Base-by-base conservation (phyloP, 345 rosid species). In the Gossypium stocksii region DNA sequence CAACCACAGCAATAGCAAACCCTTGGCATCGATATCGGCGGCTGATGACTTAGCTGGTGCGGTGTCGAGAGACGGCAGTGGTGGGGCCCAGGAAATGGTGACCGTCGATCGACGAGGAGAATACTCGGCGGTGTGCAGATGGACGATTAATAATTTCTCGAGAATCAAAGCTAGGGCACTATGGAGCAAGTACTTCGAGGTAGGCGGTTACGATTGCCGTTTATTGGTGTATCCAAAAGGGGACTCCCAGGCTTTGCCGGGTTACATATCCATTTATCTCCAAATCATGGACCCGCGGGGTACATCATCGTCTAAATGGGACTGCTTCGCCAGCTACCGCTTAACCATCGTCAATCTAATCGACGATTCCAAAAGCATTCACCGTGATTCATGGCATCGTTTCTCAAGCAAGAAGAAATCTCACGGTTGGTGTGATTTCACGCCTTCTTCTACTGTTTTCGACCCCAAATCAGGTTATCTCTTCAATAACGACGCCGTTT, bases 261-360 rank as follows among this genome's bases (percentile, higher is more conserved):
- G 98, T 8, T 95, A 95, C 84, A 85, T 95, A 66, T 91, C 96
- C 7, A 78, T 95, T 38, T 95, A 93, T 54, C 93, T 95, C 10
- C 99, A 95, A 89, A 93, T 95, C 89, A 89, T 93, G 94, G 99
- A 91, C 87, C 98, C 97, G 60, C 90, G 99, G 9, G 94, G 96
- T 11, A 82, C 94, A 4, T 54, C 90, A 0, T 68, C 92, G 22
- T 84, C 97, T 9, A 94, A 94, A 80, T 93, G 99, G 99, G 99
- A 95, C 81, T 95, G 98, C 60, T 95, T 95, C 82, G 97, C 98
- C 25, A 93, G 99, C 85, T 95, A 95, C 74, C 93, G 98, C 9
- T 84, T 95, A 38, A 87, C 98, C 10, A 86, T 95, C 76, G 90
- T 89, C 17, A 95, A 93, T 78, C 79, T 81, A 34, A 74, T 84